These are phyloP conservation scores for Paraphaeosphaeria sporulosa DNA, from an alignment of 2,329 filamentous ascomycete species.

Conservation along the genomic window DNA sequence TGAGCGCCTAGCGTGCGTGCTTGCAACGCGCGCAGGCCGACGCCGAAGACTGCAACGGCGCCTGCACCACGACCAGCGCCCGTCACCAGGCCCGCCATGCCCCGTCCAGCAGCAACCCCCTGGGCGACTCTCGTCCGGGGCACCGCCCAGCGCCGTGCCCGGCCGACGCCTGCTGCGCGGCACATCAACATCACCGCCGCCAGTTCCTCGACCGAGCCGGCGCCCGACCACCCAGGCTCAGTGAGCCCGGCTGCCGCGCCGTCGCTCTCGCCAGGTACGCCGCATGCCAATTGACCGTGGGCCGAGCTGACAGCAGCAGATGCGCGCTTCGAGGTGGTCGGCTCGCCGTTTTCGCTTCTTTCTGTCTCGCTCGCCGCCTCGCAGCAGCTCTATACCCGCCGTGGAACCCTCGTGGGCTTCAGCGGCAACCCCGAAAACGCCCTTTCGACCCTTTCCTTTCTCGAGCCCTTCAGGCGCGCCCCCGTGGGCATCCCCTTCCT, in stretches of 20 bases:
- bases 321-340: constrained; percentile 92
- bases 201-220: constrained; percentile 50
- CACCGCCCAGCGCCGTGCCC: constrained; percentile 22
- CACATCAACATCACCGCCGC: constrained; percentile 57
- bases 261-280: constrained; percentile 38
- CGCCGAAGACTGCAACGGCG: background rate
- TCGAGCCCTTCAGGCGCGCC: constrained; percentile 83
- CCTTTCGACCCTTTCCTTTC: constrained; percentile 85
- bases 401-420: constrained; percentile 88
- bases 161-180: constrained; percentile 34
- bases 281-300: background rate
- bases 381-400: constrained; percentile 89
- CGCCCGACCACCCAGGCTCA: constrained; percentile 40
- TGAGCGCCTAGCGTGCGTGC: constrained; percentile 16
- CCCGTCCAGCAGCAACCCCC: constrained; percentile 40
- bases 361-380: constrained; percentile 93
- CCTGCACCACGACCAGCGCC: background rate
- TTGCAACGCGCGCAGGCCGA: constrained; percentile 5
- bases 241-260: constrained; percentile 31
- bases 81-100: constrained; percentile 28
- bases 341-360: constrained; percentile 89
- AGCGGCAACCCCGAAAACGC: constrained; percentile 91
- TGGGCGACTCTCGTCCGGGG: constrained; percentile 31
- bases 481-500: constrained; percentile 89
- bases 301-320: constrained; percentile 61